phyloP scores from a whole-genome alignment of 2,329 filamentous ascomycete genomes.

The Fusarium sp. region DNA sequence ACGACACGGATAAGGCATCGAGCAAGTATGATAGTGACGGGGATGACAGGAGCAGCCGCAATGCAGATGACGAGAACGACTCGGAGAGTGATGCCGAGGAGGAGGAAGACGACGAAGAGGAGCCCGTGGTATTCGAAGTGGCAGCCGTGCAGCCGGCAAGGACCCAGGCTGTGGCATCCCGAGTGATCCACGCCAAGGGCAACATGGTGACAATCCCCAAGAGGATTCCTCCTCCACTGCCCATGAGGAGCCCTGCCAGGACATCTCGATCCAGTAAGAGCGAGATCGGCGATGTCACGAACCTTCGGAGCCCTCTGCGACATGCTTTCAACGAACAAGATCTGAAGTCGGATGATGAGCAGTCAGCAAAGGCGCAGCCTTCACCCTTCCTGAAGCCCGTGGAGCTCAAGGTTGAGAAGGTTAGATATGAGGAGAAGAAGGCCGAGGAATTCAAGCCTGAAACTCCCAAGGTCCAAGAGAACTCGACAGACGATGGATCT shows the following conservation, averaged over 20 bases:
- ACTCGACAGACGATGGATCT: slow-evolving; percentile 11
- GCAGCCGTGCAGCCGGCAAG: slow-evolving; percentile 65
- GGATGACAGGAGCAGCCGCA: slow-evolving; percentile 40
- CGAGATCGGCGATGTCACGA: slow-evolving; percentile 67
- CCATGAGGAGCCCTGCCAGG: slow-evolving; percentile 79
- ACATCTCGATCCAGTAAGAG: slow-evolving; percentile 61
- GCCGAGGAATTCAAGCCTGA: slow-evolving; percentile 10
- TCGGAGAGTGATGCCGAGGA: slow-evolving; percentile 34
- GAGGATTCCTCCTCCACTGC: slow-evolving; percentile 80
- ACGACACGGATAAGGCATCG: slow-evolving; percentile 40
- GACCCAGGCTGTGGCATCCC: slow-evolving; percentile 69
- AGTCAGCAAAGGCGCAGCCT: slow-evolving; percentile 27
- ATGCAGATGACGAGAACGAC: slow-evolving; percentile 41
- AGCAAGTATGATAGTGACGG: slow-evolving; percentile 40
- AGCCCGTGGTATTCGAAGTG: slow-evolving; percentile 76
- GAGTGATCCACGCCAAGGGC: slow-evolving; percentile 77
- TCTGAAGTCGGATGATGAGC: slow-evolving; percentile 37
- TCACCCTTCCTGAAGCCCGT: slow-evolving; percentile 34
- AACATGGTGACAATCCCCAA: slow-evolving; percentile 88
- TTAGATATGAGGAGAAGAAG: slow-evolving; percentile 10
- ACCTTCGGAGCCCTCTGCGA: slow-evolving; percentile 62
- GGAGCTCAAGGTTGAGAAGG: slow-evolving; percentile 36
- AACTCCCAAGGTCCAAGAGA: not conserved
- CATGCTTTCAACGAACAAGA: slow-evolving; percentile 57
- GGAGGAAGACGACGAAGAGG: slow-evolving; percentile 55